These are phyloP conservation scores for Boletus vermiculosoides DNA, from an alignment of 768 basidiomycete genomes.

Conservation along the genomic window DNA sequence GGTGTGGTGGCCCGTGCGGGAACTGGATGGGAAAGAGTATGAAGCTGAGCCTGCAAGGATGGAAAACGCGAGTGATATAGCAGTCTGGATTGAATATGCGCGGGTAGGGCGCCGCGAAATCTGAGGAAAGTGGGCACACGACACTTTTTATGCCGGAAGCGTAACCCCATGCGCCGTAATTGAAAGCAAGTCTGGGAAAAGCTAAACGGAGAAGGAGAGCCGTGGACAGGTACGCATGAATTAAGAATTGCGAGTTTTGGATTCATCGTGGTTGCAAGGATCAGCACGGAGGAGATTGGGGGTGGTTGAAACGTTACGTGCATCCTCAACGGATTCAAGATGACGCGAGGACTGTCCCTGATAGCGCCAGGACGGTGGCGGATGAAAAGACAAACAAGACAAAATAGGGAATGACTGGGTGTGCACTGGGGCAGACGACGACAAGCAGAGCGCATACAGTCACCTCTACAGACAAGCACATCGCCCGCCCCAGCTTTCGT, in stretches of 20 bases:
- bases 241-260: not conserved
- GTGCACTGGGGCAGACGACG: constrained; percentile 7
- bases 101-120: not conserved
- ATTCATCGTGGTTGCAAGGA: not conserved
- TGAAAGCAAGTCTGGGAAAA: constrained; percentile 4
- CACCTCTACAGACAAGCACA: constrained; percentile 16
- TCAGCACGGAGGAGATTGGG: constrained; percentile 1
- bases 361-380: too few relatives aligned
- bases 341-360: not conserved
- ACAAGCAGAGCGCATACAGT: constrained; percentile 11
- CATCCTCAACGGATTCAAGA: too few relatives aligned
- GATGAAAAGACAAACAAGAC: constrained; percentile 31
- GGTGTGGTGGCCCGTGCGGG: not conserved
- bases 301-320: not conserved
- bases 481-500: not conserved
- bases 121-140: constrained; percentile 21
- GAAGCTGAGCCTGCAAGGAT: not conserved
- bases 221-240: not conserved
- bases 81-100: not conserved
- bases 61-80: not conserved
- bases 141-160: constrained; percentile 23
- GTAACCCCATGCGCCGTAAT: constrained; percentile 16
- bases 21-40: not conserved
- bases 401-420: constrained; percentile 26
- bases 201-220: constrained; percentile 1